Evolutionary conservation across 352 stramenopile genomes (phyloP).

Genomic region (Pythium guiyangense): DNA sequence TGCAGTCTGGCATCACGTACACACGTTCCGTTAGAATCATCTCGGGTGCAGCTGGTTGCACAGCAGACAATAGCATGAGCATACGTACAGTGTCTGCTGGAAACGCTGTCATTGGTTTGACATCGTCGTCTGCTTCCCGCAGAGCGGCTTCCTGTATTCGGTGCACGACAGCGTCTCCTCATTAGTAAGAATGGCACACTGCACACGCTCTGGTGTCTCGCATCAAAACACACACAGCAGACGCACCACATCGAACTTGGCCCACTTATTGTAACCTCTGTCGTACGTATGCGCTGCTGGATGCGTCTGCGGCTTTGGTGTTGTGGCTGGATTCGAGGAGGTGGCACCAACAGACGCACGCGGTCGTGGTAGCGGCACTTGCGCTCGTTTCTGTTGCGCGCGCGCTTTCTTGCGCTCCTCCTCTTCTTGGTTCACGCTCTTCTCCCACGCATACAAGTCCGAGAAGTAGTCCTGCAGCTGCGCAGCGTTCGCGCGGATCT

Average conservation of each 20-base stretch:
- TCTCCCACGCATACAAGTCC: slow-evolving; percentile 78
- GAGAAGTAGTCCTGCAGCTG: slow-evolving; percentile 76
- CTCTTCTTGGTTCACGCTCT: slow-evolving; percentile 57
- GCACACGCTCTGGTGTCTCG: neutral
- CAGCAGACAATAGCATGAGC: neutral
- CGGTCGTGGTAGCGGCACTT: neutral
- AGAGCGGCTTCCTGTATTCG: slow-evolving; percentile 37
- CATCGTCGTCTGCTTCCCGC: slow-evolving; percentile 31
- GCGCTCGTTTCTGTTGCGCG: slow-evolving; percentile 1
- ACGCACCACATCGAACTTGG: slow-evolving; percentile 83
- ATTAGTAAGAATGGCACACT: neutral
- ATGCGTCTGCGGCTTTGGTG: slow-evolving; percentile 22
- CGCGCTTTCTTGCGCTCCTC: slow-evolving; percentile 22
- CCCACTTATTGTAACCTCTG: slow-evolving; percentile 89
- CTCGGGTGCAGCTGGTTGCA: too few species aligned
- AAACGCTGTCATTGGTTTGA: neutral
- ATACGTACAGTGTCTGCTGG: too few species aligned
- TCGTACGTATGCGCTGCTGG: slow-evolving; percentile 80
- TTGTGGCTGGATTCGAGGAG: neutral
- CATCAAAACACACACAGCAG: too few species aligned
- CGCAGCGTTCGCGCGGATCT: slow-evolving; percentile 77
- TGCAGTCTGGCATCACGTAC: neutral
- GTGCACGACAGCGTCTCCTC: neutral
- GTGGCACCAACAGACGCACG: neutral
- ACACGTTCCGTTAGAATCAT: neutral